Evolutionary conservation across 805 yeast species (phyloP).

Genomic region (Metschnikowia cerradonensis): DNA sequence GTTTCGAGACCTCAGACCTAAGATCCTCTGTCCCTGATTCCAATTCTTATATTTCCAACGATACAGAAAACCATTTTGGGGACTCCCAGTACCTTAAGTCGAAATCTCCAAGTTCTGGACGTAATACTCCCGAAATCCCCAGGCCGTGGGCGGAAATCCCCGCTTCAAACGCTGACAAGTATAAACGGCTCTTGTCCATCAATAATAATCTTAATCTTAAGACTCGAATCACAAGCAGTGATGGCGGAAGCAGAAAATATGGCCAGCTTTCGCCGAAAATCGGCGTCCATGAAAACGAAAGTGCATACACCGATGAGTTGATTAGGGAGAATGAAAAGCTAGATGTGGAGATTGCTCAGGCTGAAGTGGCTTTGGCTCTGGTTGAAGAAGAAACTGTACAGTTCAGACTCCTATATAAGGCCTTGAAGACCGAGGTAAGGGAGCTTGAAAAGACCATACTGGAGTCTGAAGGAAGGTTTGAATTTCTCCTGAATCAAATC

Average conservation of each 20-base stretch:
- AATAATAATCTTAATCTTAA: conserved; percentile 15
- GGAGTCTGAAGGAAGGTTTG: conserved; percentile 18
- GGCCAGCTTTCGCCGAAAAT: not conserved
- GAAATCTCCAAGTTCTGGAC: too few species aligned
- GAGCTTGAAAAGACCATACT: conserved; percentile 7
- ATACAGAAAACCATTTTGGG: too few species aligned
- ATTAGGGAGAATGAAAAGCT: conserved; percentile 10
- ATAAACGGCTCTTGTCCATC: conserved; percentile 12
- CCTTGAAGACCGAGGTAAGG: conserved; percentile 8
- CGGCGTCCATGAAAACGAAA: not conserved
- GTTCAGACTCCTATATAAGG: conserved; percentile 8
- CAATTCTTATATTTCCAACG: not conserved
- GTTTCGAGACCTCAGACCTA: not conserved
- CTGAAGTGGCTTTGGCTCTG: conserved; percentile 3
- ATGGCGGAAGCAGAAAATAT: not conserved
- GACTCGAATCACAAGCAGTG: not conserved
- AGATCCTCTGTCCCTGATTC: not conserved
- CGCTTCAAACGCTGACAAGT: conserved; percentile 5
- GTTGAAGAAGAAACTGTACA: conserved; percentile 9
- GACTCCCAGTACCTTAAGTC: too few species aligned
- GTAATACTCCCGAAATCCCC: too few species aligned
- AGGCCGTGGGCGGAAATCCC: not conserved
- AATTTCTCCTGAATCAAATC: conserved; percentile 23
- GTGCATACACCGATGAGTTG: not conserved
- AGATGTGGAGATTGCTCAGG: conserved; percentile 20